Evolutionary conservation across 2,329 filamentous ascomycete species (phyloP).

Genomic region (Davidsoniella eucalypti): DNA sequence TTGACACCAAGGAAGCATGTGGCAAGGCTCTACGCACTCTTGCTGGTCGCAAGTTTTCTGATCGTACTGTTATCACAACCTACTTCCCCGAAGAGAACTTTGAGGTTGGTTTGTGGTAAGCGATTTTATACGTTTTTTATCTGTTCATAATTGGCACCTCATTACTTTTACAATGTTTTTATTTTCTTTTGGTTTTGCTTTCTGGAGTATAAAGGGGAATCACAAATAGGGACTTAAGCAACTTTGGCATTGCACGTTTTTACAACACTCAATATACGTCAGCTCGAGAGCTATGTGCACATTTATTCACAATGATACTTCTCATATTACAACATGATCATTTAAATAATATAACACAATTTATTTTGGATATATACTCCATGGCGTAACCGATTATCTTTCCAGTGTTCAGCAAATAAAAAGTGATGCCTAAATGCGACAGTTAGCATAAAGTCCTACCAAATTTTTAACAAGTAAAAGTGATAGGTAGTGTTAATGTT

Average conservation of each 20-base stretch:
- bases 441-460: slow-evolving; percentile 5
- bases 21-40: slow-evolving; percentile 76
- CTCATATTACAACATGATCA: neutral
- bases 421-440: neutral
- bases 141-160: neutral
- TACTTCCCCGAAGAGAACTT: slow-evolving; percentile 98
- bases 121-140: neutral
- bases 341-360: too few species aligned
- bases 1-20: slow-evolving; percentile 59
- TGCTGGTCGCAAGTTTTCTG: slow-evolving; percentile 87
- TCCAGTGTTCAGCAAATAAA: too few species aligned
- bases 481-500: neutral
- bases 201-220: slow-evolving; percentile 9
- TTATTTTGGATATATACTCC: too few species aligned
- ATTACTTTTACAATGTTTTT: neutral
- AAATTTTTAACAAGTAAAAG: neutral
- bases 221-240: neutral
- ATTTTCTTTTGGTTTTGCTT: slow-evolving; percentile 3
- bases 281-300: too few species aligned
- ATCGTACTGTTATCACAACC: slow-evolving; percentile 89
- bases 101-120: slow-evolving; percentile 74
- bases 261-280: too few species aligned
- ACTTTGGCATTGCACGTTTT: too few species aligned
- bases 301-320: neutral
- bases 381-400: too few species aligned